phyloP scores from a whole-genome alignment of 306 rosid species.

The Begonia loranthoides region DNA sequence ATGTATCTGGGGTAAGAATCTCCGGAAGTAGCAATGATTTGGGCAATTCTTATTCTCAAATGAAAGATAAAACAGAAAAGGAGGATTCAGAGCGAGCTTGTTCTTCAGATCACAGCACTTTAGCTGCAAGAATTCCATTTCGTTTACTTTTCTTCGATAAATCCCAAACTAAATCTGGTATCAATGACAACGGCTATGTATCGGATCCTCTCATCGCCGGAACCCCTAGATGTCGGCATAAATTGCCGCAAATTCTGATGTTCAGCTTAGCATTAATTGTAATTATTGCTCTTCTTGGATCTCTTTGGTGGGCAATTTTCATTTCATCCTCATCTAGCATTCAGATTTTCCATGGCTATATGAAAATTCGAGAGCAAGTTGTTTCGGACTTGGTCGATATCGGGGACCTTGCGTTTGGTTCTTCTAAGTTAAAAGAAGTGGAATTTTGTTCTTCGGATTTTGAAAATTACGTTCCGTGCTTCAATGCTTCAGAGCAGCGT shows the following conservation, averaged over 20 bases:
- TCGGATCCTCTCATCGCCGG: slow-evolving; percentile 42
- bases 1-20: slow-evolving; percentile 46
- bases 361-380: slow-evolving; percentile 72
- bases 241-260: slow-evolving; percentile 47
- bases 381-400: slow-evolving; percentile 71
- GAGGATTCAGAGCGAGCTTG: slow-evolving; percentile 57
- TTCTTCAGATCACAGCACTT: too few species aligned
- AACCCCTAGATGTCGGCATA: slow-evolving; percentile 53
- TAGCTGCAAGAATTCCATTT: slow-evolving; percentile 33
- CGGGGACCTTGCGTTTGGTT: slow-evolving; percentile 66
- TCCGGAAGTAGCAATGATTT: slow-evolving; percentile 35
- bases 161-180: slow-evolving; percentile 47
- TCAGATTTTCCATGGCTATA: too few species aligned
- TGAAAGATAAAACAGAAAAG: slow-evolving; percentile 60
- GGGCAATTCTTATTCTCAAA: slow-evolving; percentile 36
- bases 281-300: slow-evolving; percentile 63
- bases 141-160: slow-evolving; percentile 34
- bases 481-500: slow-evolving; percentile 46
- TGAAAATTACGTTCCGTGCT: slow-evolving; percentile 80
- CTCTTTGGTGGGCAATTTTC: slow-evolving; percentile 78
- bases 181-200: slow-evolving; percentile 41
- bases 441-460: slow-evolving; percentile 67
- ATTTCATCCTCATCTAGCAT: slow-evolving; percentile 21
- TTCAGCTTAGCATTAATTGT: slow-evolving; percentile 49
- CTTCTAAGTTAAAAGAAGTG: slow-evolving; percentile 60